A percentile compares a stretch with the other conserved stretches of the same genome.
phyloP scores from a whole-genome alignment of 371 early-diverging fungal species.

The Circinella minor region DNA sequence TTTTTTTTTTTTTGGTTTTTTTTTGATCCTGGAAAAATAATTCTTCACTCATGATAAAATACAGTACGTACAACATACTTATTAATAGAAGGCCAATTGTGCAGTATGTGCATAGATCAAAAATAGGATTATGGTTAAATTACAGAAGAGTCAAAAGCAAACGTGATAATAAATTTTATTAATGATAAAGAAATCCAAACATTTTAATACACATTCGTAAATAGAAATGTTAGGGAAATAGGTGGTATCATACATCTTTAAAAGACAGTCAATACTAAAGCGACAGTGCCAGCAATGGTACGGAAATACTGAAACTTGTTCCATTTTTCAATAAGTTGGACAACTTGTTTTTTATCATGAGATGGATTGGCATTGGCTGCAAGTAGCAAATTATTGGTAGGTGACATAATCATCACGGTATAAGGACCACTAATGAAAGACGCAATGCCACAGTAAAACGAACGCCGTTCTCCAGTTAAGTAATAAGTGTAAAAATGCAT shows the following conservation, averaged over 20 bases:
- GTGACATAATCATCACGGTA: conserved; percentile 16
- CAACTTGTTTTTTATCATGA: not conserved
- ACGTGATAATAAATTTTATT: no score
- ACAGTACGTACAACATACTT: no score
- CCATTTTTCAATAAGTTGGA: conserved; percentile 16
- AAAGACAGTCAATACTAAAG: conserved; percentile 11
- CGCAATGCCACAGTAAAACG: conserved; percentile 7
- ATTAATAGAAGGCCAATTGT: no score
- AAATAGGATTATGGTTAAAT: no score
- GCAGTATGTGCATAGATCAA: no score
- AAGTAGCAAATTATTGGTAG: conserved; percentile 10
- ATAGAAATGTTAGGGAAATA: no score
- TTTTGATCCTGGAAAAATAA: no score
- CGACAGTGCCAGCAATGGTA: not conserved
- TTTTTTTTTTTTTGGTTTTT: no score
- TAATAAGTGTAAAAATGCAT: conserved; percentile 17
- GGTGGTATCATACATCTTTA: not conserved
- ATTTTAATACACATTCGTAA: no score
- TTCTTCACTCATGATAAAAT: no score
- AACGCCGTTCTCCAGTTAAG: not conserved
- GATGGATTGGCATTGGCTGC: not conserved
- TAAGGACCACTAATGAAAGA: conserved; percentile 3
- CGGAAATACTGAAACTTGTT: conserved; percentile 11
- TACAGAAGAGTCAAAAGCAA: no score
- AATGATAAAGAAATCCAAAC: no score